A percentile compares a stretch with the other conserved stretches of the same genome.
Conservation (phyloP, 2,329 filamentous ascomycete genomes). For the Paecilomyces sp. region DNA sequence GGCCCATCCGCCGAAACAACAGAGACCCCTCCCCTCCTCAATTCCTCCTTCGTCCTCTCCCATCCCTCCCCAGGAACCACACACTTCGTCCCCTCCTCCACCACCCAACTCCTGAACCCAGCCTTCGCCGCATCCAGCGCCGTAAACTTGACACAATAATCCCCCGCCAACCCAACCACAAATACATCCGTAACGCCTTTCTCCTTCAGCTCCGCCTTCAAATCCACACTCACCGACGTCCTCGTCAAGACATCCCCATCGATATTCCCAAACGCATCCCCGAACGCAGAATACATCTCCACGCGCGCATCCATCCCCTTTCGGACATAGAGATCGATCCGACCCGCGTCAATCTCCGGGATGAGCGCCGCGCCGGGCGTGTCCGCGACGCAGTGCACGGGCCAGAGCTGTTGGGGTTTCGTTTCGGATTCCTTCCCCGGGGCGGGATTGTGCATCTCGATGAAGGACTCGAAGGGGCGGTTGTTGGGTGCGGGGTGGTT, state of each 20-base stretch:
- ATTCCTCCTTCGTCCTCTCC: slow-evolving; percentile 47
- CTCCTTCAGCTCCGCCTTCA: slow-evolving; percentile 52
- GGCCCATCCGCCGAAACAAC: slow-evolving; percentile 53
- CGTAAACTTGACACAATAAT: slow-evolving; percentile 81
- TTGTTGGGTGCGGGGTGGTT: slow-evolving; percentile 63
- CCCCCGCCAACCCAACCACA: slow-evolving; percentile 76
- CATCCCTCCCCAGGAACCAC: slow-evolving; percentile 57
- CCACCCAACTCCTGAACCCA: slow-evolving; percentile 69
- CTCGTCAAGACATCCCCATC: slow-evolving; percentile 24
- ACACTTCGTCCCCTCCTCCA: slow-evolving; percentile 70
- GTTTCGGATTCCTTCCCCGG: slow-evolving; percentile 50
- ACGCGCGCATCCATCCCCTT: slow-evolving; percentile 70
- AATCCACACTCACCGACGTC: slow-evolving; percentile 45
- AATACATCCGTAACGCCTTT: slow-evolving; percentile 68
- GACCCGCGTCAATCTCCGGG: slow-evolving; percentile 56
- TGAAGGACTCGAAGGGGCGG: slow-evolving; percentile 58
- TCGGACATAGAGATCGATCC: slow-evolving; percentile 60
- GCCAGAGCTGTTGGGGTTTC: slow-evolving; percentile 72
- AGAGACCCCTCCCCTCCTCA: slow-evolving; percentile 54
- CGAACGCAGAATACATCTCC: slow-evolving; percentile 94
- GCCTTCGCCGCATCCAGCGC: slow-evolving; percentile 69
- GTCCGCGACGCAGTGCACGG: slow-evolving; percentile 75
- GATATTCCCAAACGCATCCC: slow-evolving; percentile 61
- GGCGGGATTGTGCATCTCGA: slow-evolving; percentile 49
- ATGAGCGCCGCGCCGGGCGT: slow-evolving; percentile 67